These are phyloP conservation scores for Botrytis fabae DNA, from an alignment of 2,329 filamentous ascomycete species.

Conservation along the genomic window DNA sequence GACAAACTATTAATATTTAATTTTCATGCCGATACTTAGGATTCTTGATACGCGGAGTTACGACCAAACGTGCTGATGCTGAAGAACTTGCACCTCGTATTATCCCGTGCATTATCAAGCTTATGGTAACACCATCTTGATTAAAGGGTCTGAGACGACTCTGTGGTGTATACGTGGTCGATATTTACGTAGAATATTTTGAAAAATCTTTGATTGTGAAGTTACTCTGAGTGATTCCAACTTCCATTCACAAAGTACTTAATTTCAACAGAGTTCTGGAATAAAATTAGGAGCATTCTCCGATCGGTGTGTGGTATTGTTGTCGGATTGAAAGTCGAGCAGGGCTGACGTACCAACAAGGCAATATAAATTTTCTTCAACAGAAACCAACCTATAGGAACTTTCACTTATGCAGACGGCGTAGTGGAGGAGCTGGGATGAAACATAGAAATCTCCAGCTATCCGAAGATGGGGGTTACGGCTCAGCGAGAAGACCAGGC, in stretches of 20 bases:
- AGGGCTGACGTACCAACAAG: not conserved
- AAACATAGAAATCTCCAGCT: slow-evolving; percentile 1
- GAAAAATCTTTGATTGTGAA: not conserved
- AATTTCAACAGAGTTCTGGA: not conserved
- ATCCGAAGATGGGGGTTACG: not conserved
- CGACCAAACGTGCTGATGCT: not conserved
- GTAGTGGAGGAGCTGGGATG: slow-evolving; percentile 1
- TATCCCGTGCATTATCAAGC: slow-evolving; percentile 14
- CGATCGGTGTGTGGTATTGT: not conserved
- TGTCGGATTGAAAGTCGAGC: slow-evolving; percentile 4
- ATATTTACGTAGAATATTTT: not conserved
- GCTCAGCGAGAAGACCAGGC: not conserved
- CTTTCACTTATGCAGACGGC: not conserved
- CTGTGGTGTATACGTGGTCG: not conserved
- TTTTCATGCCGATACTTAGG: not conserved
- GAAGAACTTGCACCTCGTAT: slow-evolving; percentile 18
- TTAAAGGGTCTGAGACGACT: not conserved
- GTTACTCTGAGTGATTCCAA: not conserved
- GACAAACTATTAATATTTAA: not conserved
- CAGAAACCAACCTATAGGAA: not conserved
- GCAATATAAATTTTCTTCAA: not conserved
- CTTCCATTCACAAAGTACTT: not conserved
- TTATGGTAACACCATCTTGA: slow-evolving; percentile 8
- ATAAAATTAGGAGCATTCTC: not conserved
- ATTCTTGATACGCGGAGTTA: slow-evolving; percentile 14